Conservation (phyloP, 345 rosid genomes). For the Dipteronia dyeriana region DNA sequence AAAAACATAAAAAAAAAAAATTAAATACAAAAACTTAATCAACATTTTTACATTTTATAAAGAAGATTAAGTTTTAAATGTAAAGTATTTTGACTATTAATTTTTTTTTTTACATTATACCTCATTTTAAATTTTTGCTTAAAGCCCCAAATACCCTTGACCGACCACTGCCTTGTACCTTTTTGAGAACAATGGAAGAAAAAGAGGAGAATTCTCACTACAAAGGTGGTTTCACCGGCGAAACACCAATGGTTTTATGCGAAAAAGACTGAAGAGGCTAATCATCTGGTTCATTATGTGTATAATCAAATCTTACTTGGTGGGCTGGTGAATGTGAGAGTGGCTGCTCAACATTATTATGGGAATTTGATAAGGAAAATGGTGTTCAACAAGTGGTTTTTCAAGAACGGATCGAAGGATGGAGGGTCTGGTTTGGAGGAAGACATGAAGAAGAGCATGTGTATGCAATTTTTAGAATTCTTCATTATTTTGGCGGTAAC, state of each 20-base stretch:
- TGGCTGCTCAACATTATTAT: conserved; percentile 30
- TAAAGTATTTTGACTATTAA: too few species aligned
- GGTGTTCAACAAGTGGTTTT: conserved; percentile 37
- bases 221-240: conserved; percentile 23
- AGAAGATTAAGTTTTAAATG: too few species aligned
- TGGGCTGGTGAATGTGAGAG: conserved; percentile 34
- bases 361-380: conserved; percentile 41
- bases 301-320: conserved; percentile 25
- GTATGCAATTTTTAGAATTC: conserved; percentile 41
- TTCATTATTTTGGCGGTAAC: too few species aligned
- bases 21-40: too few species aligned
- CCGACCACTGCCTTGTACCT: too few species aligned
- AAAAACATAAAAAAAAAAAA: too few species aligned
- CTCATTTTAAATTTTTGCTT: too few species aligned
- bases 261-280: conserved; percentile 44
- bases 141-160: too few species aligned
- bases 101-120: too few species aligned
- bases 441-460: conserved; percentile 38
- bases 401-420: conserved; percentile 26
- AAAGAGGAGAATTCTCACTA: conserved; percentile 22
- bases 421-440: conserved; percentile 40
- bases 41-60: too few species aligned
- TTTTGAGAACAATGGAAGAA: conserved; percentile 41
- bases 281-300: conserved; percentile 38
- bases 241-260: conserved; percentile 18